These are phyloP conservation scores for Leishmania tropica DNA, from an alignment of 208 protist genomes.

Conservation along the genomic window DNA sequence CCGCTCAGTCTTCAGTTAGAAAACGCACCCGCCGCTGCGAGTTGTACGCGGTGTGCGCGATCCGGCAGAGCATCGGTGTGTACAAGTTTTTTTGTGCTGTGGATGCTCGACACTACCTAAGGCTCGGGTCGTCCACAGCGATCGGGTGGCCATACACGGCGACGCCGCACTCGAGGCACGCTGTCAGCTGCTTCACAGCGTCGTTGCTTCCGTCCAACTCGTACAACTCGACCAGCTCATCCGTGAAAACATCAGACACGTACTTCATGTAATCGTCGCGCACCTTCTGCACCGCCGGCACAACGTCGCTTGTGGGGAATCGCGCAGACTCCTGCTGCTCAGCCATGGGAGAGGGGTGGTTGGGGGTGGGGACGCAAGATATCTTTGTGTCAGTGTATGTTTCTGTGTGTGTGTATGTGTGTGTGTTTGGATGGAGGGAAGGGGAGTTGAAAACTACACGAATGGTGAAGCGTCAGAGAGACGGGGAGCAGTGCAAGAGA, in stretches of 20 bases:
- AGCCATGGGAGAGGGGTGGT: not conserved
- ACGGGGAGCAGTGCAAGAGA: not conserved
- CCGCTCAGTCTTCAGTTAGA: not conserved
- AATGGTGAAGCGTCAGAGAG: too few species aligned
- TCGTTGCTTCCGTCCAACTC: slow-evolving; percentile 76
- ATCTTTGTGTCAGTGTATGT: not conserved
- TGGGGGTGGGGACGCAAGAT: not conserved
- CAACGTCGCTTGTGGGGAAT: slow-evolving; percentile 1
- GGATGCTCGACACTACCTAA: not conserved
- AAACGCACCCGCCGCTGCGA: not conserved
- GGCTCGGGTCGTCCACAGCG: slow-evolving; percentile 18
- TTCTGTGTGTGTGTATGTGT: not conserved
- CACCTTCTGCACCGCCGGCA: slow-evolving; percentile 45
- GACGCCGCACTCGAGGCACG: slow-evolving; percentile 82
- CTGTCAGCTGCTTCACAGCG: slow-evolving; percentile 80
- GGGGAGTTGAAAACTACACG: not conserved
- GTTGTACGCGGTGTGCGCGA: not conserved
- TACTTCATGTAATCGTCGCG: slow-evolving; percentile 89
- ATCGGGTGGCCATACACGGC: slow-evolving; percentile 81
- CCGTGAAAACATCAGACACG: slow-evolving; percentile 82
- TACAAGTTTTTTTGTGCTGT: not conserved
- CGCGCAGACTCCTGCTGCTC: not conserved
- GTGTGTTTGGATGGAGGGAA: not conserved
- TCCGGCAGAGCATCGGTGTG: too few species aligned
- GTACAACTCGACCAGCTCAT: slow-evolving; percentile 84